A percentile compares a stretch with the other conserved stretches of the same genome.
Conservation (phyloP, 495 filamentous ascomycete genomes). For the Penicillium lividum region DNA sequence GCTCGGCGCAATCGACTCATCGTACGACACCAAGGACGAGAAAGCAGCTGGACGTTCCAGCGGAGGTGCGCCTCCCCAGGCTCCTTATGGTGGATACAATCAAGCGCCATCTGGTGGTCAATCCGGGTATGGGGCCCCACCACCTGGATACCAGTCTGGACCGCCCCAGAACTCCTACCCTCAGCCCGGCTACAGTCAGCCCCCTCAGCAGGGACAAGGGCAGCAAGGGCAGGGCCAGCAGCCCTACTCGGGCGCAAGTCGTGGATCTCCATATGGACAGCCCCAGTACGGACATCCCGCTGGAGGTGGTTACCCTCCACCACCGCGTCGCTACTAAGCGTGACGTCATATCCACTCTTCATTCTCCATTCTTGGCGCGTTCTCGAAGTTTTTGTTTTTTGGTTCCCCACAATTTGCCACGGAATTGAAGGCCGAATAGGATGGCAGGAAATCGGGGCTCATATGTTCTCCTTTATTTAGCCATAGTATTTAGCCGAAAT, state of each 20-base stretch:
- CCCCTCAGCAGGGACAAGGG: slow-evolving; percentile 8
- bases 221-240: slow-evolving; percentile 13
- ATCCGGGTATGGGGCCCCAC: slow-evolving; percentile 13
- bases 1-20: slow-evolving; percentile 66
- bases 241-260: slow-evolving; percentile 14
- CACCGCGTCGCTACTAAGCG: slow-evolving; percentile 33
- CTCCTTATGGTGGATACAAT: slow-evolving; percentile 38
- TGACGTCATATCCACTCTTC: slow-evolving; percentile 5
- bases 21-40: slow-evolving; percentile 68
- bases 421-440: not conserved
- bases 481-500: not conserved
- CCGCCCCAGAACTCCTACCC: slow-evolving; percentile 19
- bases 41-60: slow-evolving; percentile 33
- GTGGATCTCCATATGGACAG: slow-evolving; percentile 27
- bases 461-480: not conserved
- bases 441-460: not conserved
- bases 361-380: slow-evolving; percentile 1
- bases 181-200: slow-evolving; percentile 22
- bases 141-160: slow-evolving; percentile 19
- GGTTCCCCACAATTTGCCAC: not conserved
- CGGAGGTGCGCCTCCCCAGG: slow-evolving; percentile 25
- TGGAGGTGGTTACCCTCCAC: slow-evolving; percentile 29
- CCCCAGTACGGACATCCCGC: slow-evolving; percentile 29
- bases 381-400: slow-evolving; percentile 3
- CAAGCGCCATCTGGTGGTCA: slow-evolving; percentile 19